Evolutionary conservation across 2,329 filamentous ascomycete genomes (phyloP).

Genomic region (Pyricularia sp.): DNA sequence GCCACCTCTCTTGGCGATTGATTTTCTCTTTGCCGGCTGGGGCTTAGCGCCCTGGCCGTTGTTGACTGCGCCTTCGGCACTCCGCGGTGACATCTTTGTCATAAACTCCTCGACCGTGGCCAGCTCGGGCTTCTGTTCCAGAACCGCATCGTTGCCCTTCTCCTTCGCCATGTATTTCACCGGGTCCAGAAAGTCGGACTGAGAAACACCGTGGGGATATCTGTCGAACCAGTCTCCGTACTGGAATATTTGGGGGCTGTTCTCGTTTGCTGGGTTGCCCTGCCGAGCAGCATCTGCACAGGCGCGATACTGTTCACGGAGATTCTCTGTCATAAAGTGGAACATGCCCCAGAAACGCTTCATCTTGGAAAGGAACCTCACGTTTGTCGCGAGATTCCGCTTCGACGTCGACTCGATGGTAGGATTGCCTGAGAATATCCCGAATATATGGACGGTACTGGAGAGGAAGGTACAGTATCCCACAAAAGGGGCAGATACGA

Average conservation of each 20-base stretch:
- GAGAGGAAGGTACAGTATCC: constrained; percentile 93
- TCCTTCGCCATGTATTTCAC: constrained; percentile 60
- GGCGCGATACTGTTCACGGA: constrained; percentile 78
- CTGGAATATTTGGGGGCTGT: constrained; percentile 63
- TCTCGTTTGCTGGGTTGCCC: constrained; percentile 43
- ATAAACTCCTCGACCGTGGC: constrained; percentile 95
- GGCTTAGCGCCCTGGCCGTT: constrained; percentile 9
- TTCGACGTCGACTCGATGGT: constrained; percentile 70
- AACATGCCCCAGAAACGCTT: constrained; percentile 99
- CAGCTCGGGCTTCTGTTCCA: constrained; percentile 79
- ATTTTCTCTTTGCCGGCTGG: constrained; percentile 25
- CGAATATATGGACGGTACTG: constrained; percentile 88
- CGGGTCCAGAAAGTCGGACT: constrained; percentile 74
- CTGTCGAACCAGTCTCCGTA: constrained; percentile 97
- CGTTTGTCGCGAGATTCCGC: constrained; percentile 75
- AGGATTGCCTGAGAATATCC: constrained; percentile 78
- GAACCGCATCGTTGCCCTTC: constrained; percentile 74
- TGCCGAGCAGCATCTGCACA: constrained; percentile 73
- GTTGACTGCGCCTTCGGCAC: constrained; percentile 26
- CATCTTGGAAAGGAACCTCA: constrained; percentile 88
- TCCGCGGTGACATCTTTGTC: constrained; percentile 61
- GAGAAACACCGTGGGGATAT: constrained; percentile 85
- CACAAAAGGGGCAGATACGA: constrained; percentile 82
- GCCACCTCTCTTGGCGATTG: constrained; percentile 24
- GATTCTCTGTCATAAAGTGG: constrained; percentile 88